These are phyloP conservation scores for Auricularia sp. DNA, from an alignment of 768 basidiomycete genomes.

Conservation along the genomic window DNA sequence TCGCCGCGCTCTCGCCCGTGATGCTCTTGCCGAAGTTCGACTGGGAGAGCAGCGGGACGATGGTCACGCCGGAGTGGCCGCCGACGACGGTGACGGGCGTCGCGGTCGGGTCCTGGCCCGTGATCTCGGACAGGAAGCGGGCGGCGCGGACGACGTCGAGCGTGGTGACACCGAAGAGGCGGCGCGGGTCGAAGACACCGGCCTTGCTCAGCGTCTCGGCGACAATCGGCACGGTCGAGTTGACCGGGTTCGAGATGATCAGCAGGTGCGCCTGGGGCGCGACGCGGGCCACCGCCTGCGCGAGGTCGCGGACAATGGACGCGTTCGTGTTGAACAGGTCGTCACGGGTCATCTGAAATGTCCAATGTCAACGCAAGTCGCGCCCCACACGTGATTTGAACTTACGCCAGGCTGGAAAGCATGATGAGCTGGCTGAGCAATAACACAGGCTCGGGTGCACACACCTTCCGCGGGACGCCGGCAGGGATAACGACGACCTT, in stretches of 20 bases:
- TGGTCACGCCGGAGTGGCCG: constrained; percentile 95
- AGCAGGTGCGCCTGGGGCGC: constrained; percentile 87
- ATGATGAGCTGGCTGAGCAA: constrained; percentile 15
- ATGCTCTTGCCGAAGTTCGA: constrained; percentile 57
- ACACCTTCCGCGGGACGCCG: constrained; percentile 96
- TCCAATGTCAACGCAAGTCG: not conserved
- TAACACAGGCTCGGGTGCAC: constrained; percentile 19
- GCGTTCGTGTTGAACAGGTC: constrained; percentile 98
- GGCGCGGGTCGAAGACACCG: constrained; percentile 83
- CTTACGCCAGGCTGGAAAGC: constrained; percentile 67
- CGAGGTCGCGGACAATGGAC: constrained; percentile 94
- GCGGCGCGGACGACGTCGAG: constrained; percentile 96
- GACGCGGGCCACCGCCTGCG: constrained; percentile 74
- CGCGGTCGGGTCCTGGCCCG: constrained; percentile 54
- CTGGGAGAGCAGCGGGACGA: constrained; percentile 93
- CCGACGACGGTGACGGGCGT: constrained; percentile 80
- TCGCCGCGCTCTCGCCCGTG: constrained; percentile 60
- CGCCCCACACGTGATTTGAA: constrained; percentile 7
- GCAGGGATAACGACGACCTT: constrained; percentile 96
- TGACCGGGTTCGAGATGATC: constrained; percentile 98
- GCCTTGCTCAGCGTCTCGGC: constrained; percentile 84
- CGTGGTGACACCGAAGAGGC: constrained; percentile 93
- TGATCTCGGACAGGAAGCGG: constrained; percentile 73
- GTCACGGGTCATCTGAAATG: constrained; percentile 81
- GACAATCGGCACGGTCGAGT: constrained; percentile 96